phyloP scores from a whole-genome alignment of 805 yeast genomes.

The Yarrowia alimentaria region DNA sequence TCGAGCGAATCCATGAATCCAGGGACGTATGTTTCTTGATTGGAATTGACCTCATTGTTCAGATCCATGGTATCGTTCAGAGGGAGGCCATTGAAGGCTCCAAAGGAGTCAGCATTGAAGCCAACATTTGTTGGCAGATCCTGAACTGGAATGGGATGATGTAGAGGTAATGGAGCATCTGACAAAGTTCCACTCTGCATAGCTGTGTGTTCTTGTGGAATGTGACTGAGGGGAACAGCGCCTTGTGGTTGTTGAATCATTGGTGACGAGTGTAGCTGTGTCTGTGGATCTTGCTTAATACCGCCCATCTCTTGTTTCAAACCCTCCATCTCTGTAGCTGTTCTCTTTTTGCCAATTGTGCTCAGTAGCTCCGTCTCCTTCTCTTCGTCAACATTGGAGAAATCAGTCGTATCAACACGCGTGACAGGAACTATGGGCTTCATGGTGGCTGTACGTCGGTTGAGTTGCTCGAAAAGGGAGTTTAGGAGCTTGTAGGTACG shows the following conservation, averaged over 20 bases:
- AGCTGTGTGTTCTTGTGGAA: neutral
- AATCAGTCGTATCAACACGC: slow-evolving; percentile 20
- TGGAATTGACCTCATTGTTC: too few relatives aligned
- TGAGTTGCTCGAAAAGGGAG: slow-evolving; percentile 47
- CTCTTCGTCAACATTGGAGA: slow-evolving; percentile 21
- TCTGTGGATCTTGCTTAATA: too few relatives aligned
- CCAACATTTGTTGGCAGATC: slow-evolving; percentile 28
- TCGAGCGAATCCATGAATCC: slow-evolving; percentile 85
- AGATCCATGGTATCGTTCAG: too few relatives aligned
- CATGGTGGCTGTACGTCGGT: slow-evolving; percentile 31
- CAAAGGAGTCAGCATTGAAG: slow-evolving; percentile 30
- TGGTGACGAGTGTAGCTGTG: too few relatives aligned
- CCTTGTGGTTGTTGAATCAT: neutral
- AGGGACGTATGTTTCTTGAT: slow-evolving; percentile 55
- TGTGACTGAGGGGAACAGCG: neutral
- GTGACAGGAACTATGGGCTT: slow-evolving; percentile 22
- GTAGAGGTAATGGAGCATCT: too few relatives aligned
- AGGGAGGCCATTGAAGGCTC: slow-evolving; percentile 15
- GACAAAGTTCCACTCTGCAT: too few relatives aligned
- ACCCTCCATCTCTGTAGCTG: too few relatives aligned
- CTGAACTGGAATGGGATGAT: slow-evolving; percentile 13
- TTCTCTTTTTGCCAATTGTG: too few relatives aligned
- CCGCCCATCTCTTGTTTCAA: too few relatives aligned
- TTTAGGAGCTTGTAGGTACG: slow-evolving; percentile 78
- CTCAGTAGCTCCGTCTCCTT: slow-evolving; percentile 9